Base-by-base conservation (phyloP, 1,284 basidiomycete genomes). In the Apiotrichum sp. region DNA sequence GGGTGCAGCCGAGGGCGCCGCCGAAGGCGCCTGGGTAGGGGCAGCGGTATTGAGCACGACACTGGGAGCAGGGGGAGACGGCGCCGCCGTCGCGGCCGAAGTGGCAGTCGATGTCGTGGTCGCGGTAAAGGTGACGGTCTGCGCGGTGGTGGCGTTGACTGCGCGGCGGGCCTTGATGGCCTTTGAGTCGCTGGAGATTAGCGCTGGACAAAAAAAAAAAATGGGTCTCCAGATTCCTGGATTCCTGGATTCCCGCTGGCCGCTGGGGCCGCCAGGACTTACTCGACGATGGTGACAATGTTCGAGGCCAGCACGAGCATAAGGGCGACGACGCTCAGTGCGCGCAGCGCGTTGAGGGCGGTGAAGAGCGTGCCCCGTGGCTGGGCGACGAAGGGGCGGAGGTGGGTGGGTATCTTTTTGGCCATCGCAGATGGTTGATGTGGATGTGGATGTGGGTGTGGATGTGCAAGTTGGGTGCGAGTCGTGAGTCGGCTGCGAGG, bases 261-360 rank as follows among this genome's bases (percentile, higher is more conserved):
- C n/a, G n/a, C n/a, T 22, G 22, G 22, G 22, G 22, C 22, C 13
- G 36, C 36, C 13, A 1, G n/a, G 10, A 69, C 77, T 66, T 53
- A 78, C 77, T 84, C 80, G 47, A 86, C 87, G 75, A 93, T 83
- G 33, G 86, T 86, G 51, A 87, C 77, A 59, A 93, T 84, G 66
- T 85, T 91, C 62, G 86, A 86, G 2, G 85, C 76, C 60, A 93
- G 85, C 4, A 90, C 77, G 29, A 81, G 68, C 46, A 89, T 70
- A 48, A 92, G 83, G 6, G 84, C 81, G 63, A 92, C 74, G 71
- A 93, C 82, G 70, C 87, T 89, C 58, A 95, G 73, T 13, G 80
- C 77, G 47, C 91, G 86, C 64, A 91, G 78, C 65, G 77, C 77
- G 70, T 93, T 93, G 69, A 93, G 83, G 56, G 80, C 81, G 65